These are phyloP conservation scores for Psidium friedrichsthalianum DNA, from an alignment of 345 rosid genomes.

Conservation along the genomic window DNA sequence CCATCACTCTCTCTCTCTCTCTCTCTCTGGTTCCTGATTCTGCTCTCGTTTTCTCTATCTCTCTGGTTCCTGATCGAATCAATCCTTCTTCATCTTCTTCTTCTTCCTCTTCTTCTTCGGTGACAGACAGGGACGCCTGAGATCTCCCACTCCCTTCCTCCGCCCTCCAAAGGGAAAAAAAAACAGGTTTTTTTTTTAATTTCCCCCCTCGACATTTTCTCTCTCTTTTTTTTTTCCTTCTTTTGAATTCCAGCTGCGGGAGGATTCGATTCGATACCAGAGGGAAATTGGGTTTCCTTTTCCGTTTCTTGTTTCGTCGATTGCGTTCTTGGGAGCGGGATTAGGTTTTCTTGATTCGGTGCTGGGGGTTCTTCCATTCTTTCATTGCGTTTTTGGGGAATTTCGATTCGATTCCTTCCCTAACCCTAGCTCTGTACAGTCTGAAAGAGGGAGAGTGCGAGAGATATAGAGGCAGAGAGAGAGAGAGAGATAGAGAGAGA, in stretches of 20 bases:
- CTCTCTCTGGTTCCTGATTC: conserved; percentile 24
- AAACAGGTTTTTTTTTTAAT: not conserved
- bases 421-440: not conserved
- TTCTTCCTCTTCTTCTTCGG: not conserved
- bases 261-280: not conserved
- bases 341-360: not conserved
- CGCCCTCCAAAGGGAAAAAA: not conserved
- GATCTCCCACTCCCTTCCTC: not conserved
- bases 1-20: conserved; percentile 16
- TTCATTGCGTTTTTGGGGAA: not conserved
- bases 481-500: not conserved
- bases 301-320: not conserved
- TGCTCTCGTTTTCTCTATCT: conserved; percentile 8
- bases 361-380: not conserved
- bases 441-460: not conserved
- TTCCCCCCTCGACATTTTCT: not conserved
- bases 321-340: not conserved
- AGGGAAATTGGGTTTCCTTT: not conserved
- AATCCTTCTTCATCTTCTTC: not conserved
- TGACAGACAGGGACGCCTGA: not conserved
- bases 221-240: not conserved
- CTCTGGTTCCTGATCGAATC: not conserved
- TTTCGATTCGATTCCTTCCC: not conserved
- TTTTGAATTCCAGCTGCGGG: not conserved
- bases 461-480: not conserved